Conservation (phyloP, 441 rosid genomes). For the Bruguiera hainesii region DNA sequence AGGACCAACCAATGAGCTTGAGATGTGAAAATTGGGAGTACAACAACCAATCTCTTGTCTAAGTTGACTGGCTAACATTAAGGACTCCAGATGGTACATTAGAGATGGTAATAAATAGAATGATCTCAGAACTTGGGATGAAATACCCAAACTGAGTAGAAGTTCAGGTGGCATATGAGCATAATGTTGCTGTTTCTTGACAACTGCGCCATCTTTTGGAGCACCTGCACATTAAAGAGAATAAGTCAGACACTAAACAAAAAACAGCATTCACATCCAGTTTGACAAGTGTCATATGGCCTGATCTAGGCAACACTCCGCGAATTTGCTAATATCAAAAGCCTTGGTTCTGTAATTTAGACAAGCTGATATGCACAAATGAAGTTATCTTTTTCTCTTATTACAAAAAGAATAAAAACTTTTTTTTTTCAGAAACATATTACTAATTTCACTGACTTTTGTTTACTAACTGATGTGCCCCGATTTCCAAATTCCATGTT, state of each 20-base stretch:
- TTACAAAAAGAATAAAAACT: too few species aligned
- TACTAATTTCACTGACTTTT: too few species aligned
- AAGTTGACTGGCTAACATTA: constrained; percentile 90
- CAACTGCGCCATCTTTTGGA: constrained; percentile 30
- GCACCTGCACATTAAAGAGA: constrained; percentile 35
- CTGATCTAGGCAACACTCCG: not conserved
- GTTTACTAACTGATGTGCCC: too few species aligned
- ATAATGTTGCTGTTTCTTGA: constrained; percentile 45
- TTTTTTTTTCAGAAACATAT: too few species aligned
- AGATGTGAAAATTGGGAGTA: constrained; percentile 42
- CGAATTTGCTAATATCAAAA: too few species aligned
- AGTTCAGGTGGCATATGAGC: constrained; percentile 93
- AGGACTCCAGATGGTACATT: constrained; percentile 81
- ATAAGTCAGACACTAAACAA: constrained; percentile 21
- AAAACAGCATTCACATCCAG: constrained; percentile 3
- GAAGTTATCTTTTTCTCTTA: not conserved
- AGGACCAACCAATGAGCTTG: constrained; percentile 62
- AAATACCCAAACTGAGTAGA: constrained; percentile 50
- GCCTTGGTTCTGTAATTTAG: not conserved
- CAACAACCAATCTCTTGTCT: constrained; percentile 64
- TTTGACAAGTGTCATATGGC: not conserved
- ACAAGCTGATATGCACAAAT: not conserved
- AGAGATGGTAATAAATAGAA: constrained; percentile 80
- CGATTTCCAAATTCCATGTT: too few species aligned
- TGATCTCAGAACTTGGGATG: constrained; percentile 46